Conservation (phyloP, 1,284 basidiomycete genomes). For the Cryptococcus jaspeensis region DNA sequence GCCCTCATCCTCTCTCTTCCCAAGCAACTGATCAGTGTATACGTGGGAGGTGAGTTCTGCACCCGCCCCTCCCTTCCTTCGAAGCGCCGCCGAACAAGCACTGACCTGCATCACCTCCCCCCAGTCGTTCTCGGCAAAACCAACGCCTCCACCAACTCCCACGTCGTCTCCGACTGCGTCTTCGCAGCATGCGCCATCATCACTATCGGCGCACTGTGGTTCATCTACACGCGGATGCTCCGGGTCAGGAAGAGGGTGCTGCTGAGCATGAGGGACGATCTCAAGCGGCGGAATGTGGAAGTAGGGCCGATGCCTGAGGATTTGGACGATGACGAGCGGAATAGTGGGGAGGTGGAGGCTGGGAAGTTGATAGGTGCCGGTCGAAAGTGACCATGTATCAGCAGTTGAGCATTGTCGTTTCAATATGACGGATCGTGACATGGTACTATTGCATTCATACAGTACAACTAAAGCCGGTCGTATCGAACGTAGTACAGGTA, state of each 20-base stretch:
- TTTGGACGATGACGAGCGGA: background rate
- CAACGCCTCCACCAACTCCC: conserved; percentile 18
- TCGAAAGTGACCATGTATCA: background rate
- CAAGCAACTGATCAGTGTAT: conserved; percentile 45
- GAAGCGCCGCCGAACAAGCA: background rate
- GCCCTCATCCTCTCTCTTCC: conserved; percentile 48
- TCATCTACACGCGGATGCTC: conserved; percentile 33
- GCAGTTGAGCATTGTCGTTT: background rate
- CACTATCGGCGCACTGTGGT: conserved; percentile 29
- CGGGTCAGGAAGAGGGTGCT: conserved; percentile 30
- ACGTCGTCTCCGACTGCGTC: conserved; percentile 29
- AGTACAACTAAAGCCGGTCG: background rate
- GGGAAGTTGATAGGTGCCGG: background rate
- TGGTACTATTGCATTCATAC: background rate
- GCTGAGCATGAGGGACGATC: conserved; percentile 29
- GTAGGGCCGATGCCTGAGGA: background rate
- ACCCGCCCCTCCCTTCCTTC: background rate
- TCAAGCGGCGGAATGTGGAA: conserved; percentile 15
- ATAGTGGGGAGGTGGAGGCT: background rate
- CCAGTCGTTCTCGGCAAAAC: conserved; percentile 20
- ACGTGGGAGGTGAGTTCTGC: conserved; percentile 25
- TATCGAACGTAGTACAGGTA: too few relatives aligned
- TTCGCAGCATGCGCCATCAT: conserved; percentile 29
- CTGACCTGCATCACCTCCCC: too few relatives aligned
- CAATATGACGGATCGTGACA: background rate